These are phyloP conservation scores for Narthecium ossifragum DNA, from an alignment of 106 monocot species.

Conservation along the genomic window DNA sequence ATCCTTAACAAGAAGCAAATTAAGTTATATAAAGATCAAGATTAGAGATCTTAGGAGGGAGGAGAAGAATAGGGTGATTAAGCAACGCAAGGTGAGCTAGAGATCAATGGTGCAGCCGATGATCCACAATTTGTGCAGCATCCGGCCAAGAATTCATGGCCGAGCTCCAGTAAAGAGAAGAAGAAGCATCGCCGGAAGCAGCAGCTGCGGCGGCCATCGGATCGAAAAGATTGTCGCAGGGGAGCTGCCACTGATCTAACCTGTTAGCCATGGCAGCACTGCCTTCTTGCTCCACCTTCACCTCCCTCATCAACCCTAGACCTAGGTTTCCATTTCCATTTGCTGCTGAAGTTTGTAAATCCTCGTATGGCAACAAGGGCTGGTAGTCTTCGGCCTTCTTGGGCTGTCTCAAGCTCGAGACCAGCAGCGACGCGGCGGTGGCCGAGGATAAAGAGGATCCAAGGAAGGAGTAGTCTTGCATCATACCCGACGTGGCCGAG, in stretches of 20 bases:
- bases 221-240: slow-evolving; percentile 8
- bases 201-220: background rate
- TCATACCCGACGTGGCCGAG: slow-evolving; percentile 2
- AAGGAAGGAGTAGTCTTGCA: slow-evolving; percentile 18
- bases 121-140: slow-evolving; percentile 22
- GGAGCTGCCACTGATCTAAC: slow-evolving; percentile 15
- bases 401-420: slow-evolving; percentile 15
- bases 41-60: background rate
- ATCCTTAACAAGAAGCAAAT: no score
- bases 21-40: no score
- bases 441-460: slow-evolving; percentile 20
- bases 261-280: background rate
- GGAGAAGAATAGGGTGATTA: slow-evolving; percentile 2
- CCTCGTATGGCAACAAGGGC: slow-evolving; percentile 7
- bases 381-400: slow-evolving; percentile 1
- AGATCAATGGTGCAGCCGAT: slow-evolving; percentile 48
- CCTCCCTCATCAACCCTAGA: slow-evolving; percentile 2
- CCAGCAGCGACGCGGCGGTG: slow-evolving; percentile 14
- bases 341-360: background rate
- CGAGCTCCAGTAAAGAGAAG: slow-evolving; percentile 20
- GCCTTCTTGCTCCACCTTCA: slow-evolving; percentile 16
- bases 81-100: slow-evolving; percentile 1
- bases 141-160: slow-evolving; percentile 23
- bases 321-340: background rate
- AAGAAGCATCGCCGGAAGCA: background rate